These are phyloP conservation scores for Chalaropsis ovoidea DNA, from an alignment of 2,329 filamentous ascomycete genomes.

Conservation along the genomic window DNA sequence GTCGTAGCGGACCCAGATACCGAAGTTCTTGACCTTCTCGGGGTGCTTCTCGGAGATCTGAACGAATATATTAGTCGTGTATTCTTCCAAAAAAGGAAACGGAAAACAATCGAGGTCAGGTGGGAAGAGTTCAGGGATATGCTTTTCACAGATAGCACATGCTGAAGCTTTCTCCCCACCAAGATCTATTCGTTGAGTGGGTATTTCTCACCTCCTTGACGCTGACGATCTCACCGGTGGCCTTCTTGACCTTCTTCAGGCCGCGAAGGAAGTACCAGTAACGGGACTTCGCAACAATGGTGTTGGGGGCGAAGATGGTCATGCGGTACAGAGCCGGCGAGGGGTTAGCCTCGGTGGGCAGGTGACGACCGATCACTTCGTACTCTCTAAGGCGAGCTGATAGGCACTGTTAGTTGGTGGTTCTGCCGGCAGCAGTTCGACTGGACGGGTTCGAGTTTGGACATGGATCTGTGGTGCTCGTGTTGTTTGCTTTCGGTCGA, in stretches of 20 bases:
- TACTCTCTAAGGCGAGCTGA: slow-evolving; percentile 99
- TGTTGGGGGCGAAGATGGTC: slow-evolving; percentile 98
- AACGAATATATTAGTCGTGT: neutral
- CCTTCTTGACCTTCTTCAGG: slow-evolving; percentile 99
- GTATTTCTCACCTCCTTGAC: slow-evolving; percentile 70
- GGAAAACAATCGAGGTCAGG: neutral
- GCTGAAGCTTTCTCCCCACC: neutral
- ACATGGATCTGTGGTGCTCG: slow-evolving; percentile 12
- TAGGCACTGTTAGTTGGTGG: slow-evolving; percentile 31
- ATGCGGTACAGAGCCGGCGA: slow-evolving; percentile 99
- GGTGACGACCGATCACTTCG: slow-evolving; percentile 99
- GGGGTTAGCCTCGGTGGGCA: slow-evolving; percentile 95
- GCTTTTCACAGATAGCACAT: neutral
- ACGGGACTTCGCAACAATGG: slow-evolving; percentile 96
- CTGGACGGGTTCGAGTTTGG: slow-evolving; percentile 18
- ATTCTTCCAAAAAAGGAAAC: neutral
- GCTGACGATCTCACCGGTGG: slow-evolving; percentile 97
- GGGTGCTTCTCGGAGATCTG: slow-evolving; percentile 98
- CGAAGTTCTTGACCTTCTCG: slow-evolving; percentile 99
- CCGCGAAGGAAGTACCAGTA: slow-evolving; percentile 99
- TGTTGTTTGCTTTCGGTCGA: neutral
- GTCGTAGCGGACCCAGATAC: slow-evolving; percentile 99
- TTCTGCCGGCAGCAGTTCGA: slow-evolving; percentile 15
- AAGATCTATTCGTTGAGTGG: slow-evolving; percentile 4
- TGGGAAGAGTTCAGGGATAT: neutral